These are phyloP conservation scores for Ailanthus altissimus DNA, from an alignment of 345 rosid genomes.

Conservation along the genomic window DNA sequence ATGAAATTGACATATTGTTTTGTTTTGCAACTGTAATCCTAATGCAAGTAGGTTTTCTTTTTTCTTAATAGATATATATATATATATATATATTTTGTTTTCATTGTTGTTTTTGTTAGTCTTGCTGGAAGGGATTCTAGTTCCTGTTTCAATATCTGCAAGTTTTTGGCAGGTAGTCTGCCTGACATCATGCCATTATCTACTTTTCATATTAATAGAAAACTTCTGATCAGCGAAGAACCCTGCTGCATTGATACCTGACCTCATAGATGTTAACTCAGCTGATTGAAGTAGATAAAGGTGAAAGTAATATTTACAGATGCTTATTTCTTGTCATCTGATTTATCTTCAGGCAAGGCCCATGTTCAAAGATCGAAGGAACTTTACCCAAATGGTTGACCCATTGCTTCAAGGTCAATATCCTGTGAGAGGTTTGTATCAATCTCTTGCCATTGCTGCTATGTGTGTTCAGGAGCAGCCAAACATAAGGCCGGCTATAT, in stretches of 20 bases:
- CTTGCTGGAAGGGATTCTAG: not conserved
- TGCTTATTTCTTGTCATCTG: not conserved
- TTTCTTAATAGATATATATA: too few species aligned
- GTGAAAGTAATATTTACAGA: not conserved
- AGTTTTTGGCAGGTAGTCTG: not conserved
- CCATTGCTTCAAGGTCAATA: conserved; percentile 74
- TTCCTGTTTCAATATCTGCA: not conserved
- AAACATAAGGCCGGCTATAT: conserved; percentile 65
- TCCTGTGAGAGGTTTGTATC: conserved; percentile 78
- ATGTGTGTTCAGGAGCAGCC: conserved; percentile 98
- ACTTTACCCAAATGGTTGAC: conserved; percentile 72
- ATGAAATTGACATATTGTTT: not conserved
- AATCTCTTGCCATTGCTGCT: conserved; percentile 88
- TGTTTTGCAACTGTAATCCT: not conserved
- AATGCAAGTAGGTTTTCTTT: not conserved
- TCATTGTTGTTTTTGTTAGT: not conserved
- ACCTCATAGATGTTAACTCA: not conserved
- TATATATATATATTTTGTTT: too few species aligned
- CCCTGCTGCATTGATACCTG: not conserved
- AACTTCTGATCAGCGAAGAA: not conserved
- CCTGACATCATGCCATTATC: not conserved
- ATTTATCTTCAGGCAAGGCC: conserved; percentile 69
- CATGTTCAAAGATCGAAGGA: conserved; percentile 75
- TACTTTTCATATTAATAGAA: not conserved
- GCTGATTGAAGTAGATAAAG: not conserved